Evolutionary conservation across 2,329 filamentous ascomycete species (phyloP).

Genomic region (Botrytis elliptica): DNA sequence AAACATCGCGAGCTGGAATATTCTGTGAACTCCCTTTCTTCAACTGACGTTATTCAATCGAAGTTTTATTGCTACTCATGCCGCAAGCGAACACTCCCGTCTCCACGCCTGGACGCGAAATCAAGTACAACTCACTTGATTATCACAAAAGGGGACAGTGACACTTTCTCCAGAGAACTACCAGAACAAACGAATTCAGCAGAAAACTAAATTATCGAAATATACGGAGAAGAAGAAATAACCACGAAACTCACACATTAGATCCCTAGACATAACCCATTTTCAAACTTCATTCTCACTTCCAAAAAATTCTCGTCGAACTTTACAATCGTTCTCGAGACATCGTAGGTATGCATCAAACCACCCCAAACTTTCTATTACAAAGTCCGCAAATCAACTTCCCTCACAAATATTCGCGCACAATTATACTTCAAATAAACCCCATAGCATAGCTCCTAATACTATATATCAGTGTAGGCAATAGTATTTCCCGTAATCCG

Average conservation of each 20-base stretch:
- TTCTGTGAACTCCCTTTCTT: not conserved
- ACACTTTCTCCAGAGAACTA: not conserved
- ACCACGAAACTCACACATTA: not conserved
- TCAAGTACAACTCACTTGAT: not conserved
- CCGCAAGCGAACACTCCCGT: not conserved
- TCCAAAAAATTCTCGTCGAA: not conserved
- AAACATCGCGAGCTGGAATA: not conserved
- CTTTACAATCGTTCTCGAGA: not conserved
- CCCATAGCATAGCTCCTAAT: too few species aligned
- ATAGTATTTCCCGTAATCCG: too few species aligned
- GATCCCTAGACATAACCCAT: not conserved
- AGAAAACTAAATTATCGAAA: not conserved
- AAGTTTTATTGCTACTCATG: not conserved
- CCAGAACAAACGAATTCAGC: not conserved
- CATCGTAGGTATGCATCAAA: rapidly evolving
- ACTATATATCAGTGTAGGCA: too few species aligned
- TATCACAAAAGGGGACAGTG: not conserved
- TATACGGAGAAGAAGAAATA: not conserved
- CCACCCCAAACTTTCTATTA: rapidly evolving
- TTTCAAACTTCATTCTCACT: not conserved
- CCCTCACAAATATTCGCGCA: rapidly evolving
- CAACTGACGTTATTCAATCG: not conserved
- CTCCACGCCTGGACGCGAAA: not conserved
- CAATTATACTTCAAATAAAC: not conserved
- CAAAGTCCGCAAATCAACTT: not conserved